Conservation (phyloP, 257 asterid species). For the Fraxinus cuspidata region DNA sequence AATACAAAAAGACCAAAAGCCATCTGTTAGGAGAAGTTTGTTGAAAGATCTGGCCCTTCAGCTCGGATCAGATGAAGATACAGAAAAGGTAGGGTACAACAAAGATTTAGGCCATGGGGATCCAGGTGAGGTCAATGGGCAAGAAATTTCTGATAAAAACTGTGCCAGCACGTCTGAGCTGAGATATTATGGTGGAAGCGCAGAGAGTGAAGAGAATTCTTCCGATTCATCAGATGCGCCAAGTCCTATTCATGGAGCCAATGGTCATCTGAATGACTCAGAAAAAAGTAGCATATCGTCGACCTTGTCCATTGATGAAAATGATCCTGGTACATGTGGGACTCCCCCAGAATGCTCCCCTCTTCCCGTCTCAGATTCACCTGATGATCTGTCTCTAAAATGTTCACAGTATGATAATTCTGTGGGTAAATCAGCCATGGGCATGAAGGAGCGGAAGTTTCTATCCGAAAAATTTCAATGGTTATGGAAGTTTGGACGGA, state of each 20-base stretch:
- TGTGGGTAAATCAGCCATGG: constrained; percentile 16
- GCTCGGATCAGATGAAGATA: constrained; percentile 57
- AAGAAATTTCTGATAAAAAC: constrained; percentile 19
- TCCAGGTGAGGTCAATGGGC: constrained; percentile 31
- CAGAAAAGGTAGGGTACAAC: constrained; percentile 26
- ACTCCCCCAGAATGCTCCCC: constrained; percentile 22
- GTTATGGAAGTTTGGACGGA: constrained; percentile 51
- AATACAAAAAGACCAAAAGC: constrained; percentile 37
- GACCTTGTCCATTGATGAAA: constrained; percentile 31
- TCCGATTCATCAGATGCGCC: constrained; percentile 47
- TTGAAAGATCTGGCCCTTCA: constrained; percentile 67
- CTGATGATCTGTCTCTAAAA: constrained; percentile 30
- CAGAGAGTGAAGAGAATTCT: constrained; percentile 51
- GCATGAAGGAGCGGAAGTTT: constrained; percentile 41
- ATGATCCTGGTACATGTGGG: constrained; percentile 20
- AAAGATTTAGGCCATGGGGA: constrained; percentile 36
- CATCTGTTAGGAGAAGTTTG: constrained; percentile 68
- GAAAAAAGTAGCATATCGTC: constrained; percentile 42
- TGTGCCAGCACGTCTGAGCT: neutral
- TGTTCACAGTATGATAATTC: constrained; percentile 38
- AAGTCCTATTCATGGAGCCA: constrained; percentile 43
- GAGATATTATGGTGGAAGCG: constrained; percentile 17
- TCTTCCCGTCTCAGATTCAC: constrained; percentile 7
- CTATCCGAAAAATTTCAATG: constrained; percentile 43
- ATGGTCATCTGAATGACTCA: constrained; percentile 37